phyloP scores from a whole-genome alignment of 345 rosid genomes.

The Lenwebbia sp. region DNA sequence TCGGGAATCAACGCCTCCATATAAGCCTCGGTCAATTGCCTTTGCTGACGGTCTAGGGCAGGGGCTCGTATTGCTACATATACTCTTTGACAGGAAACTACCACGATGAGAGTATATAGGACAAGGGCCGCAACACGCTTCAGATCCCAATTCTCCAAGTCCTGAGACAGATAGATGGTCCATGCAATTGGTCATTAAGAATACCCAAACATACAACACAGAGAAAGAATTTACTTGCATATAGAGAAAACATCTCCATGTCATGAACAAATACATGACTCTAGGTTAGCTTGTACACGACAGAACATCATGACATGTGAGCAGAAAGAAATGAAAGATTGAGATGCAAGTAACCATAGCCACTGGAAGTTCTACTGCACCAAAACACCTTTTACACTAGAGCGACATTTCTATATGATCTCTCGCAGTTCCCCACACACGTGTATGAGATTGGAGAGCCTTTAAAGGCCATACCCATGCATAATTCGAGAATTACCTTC shows the following conservation, averaged over 20 bases:
- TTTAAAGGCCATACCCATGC: not conserved
- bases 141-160: conserved; percentile 62
- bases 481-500: conserved; percentile 41
- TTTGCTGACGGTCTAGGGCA: conserved; percentile 40
- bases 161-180: conserved; percentile 38
- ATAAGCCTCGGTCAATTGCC: conserved; percentile 72
- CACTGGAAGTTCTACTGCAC: not conserved
- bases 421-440: too few species aligned
- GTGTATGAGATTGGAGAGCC: not conserved
- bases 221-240: not conserved
- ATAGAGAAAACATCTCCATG: not conserved
- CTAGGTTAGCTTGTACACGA: not conserved
- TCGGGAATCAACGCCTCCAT: conserved; percentile 97
- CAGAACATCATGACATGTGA: not conserved
- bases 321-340: not conserved
- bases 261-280: not conserved
- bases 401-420: not conserved
- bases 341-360: not conserved
- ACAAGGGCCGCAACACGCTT: conserved; percentile 49
- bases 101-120: conserved; percentile 42
- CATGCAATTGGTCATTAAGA: not conserved
- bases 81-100: conserved; percentile 52
- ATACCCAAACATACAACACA: not conserved
- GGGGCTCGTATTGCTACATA: conserved; percentile 67
- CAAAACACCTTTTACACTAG: not conserved